phyloP scores from a whole-genome alignment of 1,284 basidiomycete species.

The Heterobasidion occidentale region DNA sequence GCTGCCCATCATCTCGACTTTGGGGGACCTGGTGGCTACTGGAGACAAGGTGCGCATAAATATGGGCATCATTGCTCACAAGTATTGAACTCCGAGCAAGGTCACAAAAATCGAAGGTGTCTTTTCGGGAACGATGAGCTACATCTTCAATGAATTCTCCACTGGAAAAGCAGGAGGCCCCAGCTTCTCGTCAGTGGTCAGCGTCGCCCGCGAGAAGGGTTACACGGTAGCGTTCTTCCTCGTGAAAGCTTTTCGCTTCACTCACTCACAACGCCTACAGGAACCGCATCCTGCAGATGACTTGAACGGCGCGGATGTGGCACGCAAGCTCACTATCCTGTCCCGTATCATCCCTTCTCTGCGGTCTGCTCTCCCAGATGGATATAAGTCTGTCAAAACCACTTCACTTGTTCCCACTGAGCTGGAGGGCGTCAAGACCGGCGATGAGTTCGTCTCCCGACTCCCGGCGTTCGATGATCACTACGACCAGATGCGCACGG shows the following conservation, averaged over 20 bases:
- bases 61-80: background rate
- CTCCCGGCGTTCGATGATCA: conserved; percentile 83
- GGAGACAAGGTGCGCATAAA: conserved; percentile 73
- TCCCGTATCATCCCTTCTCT: conserved; percentile 68
- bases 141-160: conserved; percentile 98
- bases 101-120: conserved; percentile 79
- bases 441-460: conserved; percentile 76
- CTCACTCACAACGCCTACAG: conserved; percentile 28
- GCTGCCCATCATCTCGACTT: conserved; percentile 84
- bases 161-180: conserved; percentile 51
- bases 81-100: conserved; percentile 26
- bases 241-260: background rate
- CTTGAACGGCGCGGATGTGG: conserved; percentile 93
- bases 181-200: conserved; percentile 85
- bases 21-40: conserved; percentile 87
- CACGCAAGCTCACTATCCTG: conserved; percentile 94
- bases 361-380: conserved; percentile 48
- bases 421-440: conserved; percentile 59
- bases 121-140: conserved; percentile 93
- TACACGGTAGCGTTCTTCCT: conserved; percentile 67
- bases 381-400: conserved; percentile 78
- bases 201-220: conserved; percentile 83
- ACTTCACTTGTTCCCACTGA: conserved; percentile 80
- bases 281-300: conserved; percentile 98
- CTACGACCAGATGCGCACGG: conserved; percentile 69